phyloP scores from a whole-genome alignment of 495 filamentous ascomycete genomes.

The Saxophila tyrrhenica region DNA sequence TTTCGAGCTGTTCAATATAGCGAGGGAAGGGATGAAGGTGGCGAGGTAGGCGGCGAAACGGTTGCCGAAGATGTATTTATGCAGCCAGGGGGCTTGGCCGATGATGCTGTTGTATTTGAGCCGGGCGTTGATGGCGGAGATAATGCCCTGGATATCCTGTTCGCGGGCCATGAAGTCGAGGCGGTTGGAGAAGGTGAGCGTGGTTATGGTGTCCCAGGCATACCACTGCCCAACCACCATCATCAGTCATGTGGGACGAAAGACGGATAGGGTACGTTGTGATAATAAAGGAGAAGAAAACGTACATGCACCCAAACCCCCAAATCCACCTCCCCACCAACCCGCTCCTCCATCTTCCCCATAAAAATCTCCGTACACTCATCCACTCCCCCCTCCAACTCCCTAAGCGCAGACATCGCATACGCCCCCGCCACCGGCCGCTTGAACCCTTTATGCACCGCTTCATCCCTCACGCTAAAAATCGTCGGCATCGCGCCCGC shows the following conservation, averaged over 20 bases:
- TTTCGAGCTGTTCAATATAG: constrained; percentile 4
- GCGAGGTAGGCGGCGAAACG: constrained; percentile 8
- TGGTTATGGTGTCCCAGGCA: constrained; percentile 36
- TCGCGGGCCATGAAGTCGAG: constrained; percentile 32
- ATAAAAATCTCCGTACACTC: constrained; percentile 24
- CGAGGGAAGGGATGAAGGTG: constrained; percentile 5
- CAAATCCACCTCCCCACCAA: constrained; percentile 23
- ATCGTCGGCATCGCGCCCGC: constrained; percentile 4
- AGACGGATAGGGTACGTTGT: not conserved
- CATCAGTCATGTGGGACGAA: too few species aligned
- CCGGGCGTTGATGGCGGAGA: constrained; percentile 16
- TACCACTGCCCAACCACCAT: constrained; percentile 24
- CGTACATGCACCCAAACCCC: constrained; percentile 31
- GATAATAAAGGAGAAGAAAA: not conserved
- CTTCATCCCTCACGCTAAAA: constrained; percentile 30
- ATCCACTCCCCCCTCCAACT: constrained; percentile 30
- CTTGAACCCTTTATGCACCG: constrained; percentile 31
- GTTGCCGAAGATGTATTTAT: constrained; percentile 26
- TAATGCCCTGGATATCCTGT: constrained; percentile 31
- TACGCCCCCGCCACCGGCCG: constrained; percentile 33
- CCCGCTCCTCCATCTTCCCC: constrained; percentile 28
- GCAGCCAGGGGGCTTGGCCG: constrained; percentile 9
- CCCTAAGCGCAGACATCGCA: constrained; percentile 30
- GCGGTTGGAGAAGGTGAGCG: constrained; percentile 30
- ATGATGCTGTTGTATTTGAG: constrained; percentile 16